These are phyloP conservation scores for Sicyos baderoa DNA, from an alignment of 306 rosid genomes.

Conservation along the genomic window DNA sequence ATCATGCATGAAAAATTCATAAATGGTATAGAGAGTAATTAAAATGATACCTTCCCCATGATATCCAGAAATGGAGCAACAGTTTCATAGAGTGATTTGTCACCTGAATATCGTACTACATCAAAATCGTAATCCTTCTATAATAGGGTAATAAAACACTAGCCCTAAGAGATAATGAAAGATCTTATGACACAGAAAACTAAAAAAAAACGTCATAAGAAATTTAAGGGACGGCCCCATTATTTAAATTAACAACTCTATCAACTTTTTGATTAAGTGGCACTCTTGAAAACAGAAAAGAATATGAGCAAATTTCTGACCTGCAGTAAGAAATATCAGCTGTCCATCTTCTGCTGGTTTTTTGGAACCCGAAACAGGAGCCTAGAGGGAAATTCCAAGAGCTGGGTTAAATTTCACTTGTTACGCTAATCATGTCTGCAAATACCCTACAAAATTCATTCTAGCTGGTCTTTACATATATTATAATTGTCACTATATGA, in stretches of 20 bases:
- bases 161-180: slow-evolving; percentile 16
- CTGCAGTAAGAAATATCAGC: slow-evolving; percentile 94
- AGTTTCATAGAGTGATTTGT: slow-evolving; percentile 59
- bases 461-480: background rate
- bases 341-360: slow-evolving; percentile 97
- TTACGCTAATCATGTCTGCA: background rate
- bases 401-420: slow-evolving; percentile 13
- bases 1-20: background rate
- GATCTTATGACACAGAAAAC: background rate
- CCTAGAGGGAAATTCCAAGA: slow-evolving; percentile 37
- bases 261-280: background rate
- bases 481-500: slow-evolving; percentile 8
- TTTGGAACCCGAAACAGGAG: slow-evolving; percentile 97
- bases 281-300: background rate
- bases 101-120: slow-evolving; percentile 51
- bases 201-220: background rate
- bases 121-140: slow-evolving; percentile 25
- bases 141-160: slow-evolving; percentile 10
- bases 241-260: slow-evolving; percentile 13
- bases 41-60: slow-evolving; percentile 77
- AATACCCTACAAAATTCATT: slow-evolving; percentile 16
- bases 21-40: slow-evolving; percentile 3
- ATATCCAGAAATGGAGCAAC: slow-evolving; percentile 64
- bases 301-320: slow-evolving; percentile 24
- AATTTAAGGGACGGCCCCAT: background rate